Percentiles rank a stretch among this genome's conserved stretches.
Evolutionary conservation across 352 stramenopile genomes (phyloP).

Genomic region (Globisporangium paroecandrum): DNA sequence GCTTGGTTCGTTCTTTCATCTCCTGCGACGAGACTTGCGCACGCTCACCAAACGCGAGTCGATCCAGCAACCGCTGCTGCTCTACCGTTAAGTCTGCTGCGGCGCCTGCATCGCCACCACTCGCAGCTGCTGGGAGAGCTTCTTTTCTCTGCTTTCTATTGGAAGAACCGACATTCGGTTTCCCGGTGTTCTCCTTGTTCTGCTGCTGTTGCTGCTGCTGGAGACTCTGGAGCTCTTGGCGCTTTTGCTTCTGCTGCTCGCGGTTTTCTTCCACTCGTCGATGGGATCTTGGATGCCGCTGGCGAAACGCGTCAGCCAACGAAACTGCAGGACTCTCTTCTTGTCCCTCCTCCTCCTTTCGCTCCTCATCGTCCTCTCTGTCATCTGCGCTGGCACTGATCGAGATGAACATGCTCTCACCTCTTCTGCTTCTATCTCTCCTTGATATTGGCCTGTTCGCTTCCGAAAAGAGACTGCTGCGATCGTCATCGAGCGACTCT

Average conservation of each 20-base stretch:
- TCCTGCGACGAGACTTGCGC: conserved; percentile 56
- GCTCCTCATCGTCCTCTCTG: neutral
- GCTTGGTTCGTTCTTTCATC: conserved; percentile 63
- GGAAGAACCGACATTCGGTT: neutral
- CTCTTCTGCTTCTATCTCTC: neutral
- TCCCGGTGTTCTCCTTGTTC: conserved; percentile 11
- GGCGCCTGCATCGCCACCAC: neutral
- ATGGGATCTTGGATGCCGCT: conserved; percentile 56
- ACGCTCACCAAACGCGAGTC: conserved; percentile 46
- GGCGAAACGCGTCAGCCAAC: conserved; percentile 59
- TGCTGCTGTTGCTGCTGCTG: conserved; percentile 16
- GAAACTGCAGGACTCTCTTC: conserved; percentile 18
- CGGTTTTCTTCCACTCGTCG: conserved; percentile 24
- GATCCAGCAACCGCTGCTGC: conserved; percentile 36
- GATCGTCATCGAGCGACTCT: conserved; percentile 4
- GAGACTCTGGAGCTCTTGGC: conserved; percentile 20
- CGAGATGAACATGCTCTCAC: conserved; percentile 10
- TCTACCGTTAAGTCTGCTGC: conserved; percentile 7
- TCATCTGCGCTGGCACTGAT: neutral
- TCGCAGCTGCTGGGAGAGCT: neutral
- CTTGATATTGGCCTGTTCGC: neutral
- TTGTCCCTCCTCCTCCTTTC: neutral
- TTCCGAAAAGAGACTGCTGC: conserved; percentile 13
- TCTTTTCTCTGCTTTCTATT: neutral
- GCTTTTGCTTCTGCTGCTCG: conserved; percentile 28